Evolutionary conservation across 148 eudicot species (phyloP).

Genomic region (Bassia scoparia): DNA sequence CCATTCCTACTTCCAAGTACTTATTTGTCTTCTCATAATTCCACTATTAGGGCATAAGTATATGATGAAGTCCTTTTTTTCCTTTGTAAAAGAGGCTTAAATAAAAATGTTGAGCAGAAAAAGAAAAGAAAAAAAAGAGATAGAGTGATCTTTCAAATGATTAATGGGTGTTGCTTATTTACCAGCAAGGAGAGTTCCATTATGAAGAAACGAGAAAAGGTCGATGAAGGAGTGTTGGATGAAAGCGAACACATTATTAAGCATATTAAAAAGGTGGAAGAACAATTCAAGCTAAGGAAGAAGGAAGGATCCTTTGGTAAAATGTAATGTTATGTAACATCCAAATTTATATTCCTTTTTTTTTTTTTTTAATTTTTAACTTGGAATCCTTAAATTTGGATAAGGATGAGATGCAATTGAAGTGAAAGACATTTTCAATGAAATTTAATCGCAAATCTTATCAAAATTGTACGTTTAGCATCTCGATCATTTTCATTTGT

Average conservation of each 20-base stretch:
- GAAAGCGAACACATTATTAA: neutral
- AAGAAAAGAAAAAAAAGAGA: neutral
- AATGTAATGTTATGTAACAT: too few species aligned
- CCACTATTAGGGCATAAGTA: neutral
- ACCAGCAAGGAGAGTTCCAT: neutral
- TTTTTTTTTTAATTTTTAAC: neutral
- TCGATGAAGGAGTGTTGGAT: neutral
- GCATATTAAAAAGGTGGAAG: neutral
- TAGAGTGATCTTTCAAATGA: neutral
- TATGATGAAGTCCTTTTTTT: neutral
- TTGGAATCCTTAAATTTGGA: neutral
- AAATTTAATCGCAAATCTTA: too few species aligned
- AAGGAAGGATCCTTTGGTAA: neutral
- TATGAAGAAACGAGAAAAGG: neutral
- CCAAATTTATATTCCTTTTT: neutral
- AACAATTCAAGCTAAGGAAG: too few species aligned
- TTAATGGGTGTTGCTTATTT: slow-evolving; percentile 2
- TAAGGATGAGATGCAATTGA: neutral
- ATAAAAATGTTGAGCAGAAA: neutral
- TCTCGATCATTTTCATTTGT: too few species aligned
- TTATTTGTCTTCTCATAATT: too few species aligned
- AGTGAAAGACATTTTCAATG: neutral
- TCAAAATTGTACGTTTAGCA: too few species aligned
- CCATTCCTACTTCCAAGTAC: too few species aligned
- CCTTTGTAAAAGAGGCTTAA: too few species aligned